These are phyloP conservation scores for Camellia granthamiana DNA, from an alignment of 148 eudicot genomes.

Conservation along the genomic window DNA sequence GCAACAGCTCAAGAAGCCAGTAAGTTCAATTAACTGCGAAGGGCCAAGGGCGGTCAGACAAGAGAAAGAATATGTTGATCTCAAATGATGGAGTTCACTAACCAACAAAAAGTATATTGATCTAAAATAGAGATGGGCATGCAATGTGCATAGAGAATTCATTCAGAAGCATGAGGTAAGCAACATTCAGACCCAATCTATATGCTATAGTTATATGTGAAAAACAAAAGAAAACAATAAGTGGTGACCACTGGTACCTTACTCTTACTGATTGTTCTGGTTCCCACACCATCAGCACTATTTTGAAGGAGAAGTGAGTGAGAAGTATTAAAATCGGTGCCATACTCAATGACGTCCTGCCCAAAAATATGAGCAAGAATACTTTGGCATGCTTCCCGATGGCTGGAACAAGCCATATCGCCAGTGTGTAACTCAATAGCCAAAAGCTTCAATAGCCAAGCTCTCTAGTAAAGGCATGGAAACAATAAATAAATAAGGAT, in stretches of 20 bases:
- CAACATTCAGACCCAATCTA: not conserved
- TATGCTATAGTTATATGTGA: not conserved
- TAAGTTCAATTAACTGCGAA: not conserved
- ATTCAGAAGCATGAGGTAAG: not conserved
- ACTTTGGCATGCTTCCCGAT: constrained; percentile 71
- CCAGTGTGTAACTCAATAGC: constrained; percentile 77
- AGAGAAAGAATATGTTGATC: not conserved
- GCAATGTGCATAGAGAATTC: not conserved
- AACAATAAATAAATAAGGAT: not conserved
- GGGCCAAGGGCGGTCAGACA: not conserved
- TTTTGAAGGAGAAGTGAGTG: constrained; percentile 31
- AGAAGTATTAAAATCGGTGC: constrained; percentile 39
- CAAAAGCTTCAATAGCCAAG: constrained; percentile 93
- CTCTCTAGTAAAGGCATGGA: constrained; percentile 53
- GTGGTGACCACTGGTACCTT: constrained; percentile 44
- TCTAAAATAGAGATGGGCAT: not conserved
- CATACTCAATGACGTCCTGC: constrained; percentile 35
- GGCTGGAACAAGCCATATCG: constrained; percentile 54
- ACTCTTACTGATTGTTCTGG: constrained; percentile 43
- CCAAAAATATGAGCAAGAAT: constrained; percentile 72
- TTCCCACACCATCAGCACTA: constrained; percentile 41
- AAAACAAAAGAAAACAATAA: constrained; percentile 10
- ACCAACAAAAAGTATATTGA: not conserved
- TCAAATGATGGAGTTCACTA: not conserved
- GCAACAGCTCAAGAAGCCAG: not conserved